Evolutionary conservation across 805 yeast genomes (phyloP), one percentile per base, ranked within the genome.

Genomic region (Candida namnaoensis): DNA sequence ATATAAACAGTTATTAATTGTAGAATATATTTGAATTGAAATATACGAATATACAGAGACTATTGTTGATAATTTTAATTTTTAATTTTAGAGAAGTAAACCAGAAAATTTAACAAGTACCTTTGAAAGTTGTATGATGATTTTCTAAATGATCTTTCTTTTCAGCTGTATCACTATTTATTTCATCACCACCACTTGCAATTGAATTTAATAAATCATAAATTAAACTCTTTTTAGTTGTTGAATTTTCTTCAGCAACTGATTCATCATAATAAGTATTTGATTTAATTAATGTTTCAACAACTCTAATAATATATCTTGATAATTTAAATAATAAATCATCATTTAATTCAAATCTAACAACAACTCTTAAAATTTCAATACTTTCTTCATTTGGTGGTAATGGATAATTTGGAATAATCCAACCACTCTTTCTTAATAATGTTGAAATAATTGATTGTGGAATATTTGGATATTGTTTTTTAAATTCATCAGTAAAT

Each of bases 351-450:
- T 82, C 78, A 49, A 72, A 74, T 53, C 95, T 75, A 41, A 86
- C 88, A 12, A 88, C 96, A 25, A 90, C 86, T 55, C 97, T 76
- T 47, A 88, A 69, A 44, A 88, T 83, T 62, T 90, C 95, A 37
- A 60, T 59, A 42, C 72, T 68, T 41, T 69, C 72, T 37, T 80
- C 78, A 32, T 58, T 53, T 15, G 71, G 67, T 27, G 96, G 95
- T 51, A 88, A 71, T 46, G 83, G 86, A 63, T 88, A 88, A 68
- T 88, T 88, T 49, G 96, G 95, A 48, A 88, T 71, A 58, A 90
- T 90, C 77, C 84, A 88, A 12, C 95, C 95, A 52, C 79, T 78
- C 58, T 73, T 76, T 59, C 96, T 76, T 53, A 88, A 66, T 59
- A 88, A 57, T 12, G 80, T 68, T 1, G 95, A 81, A 26, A 88